These are phyloP conservation scores for Flaveria sonorensis DNA, from an alignment of 129 eudicot genomes.

Conservation along the genomic window DNA sequence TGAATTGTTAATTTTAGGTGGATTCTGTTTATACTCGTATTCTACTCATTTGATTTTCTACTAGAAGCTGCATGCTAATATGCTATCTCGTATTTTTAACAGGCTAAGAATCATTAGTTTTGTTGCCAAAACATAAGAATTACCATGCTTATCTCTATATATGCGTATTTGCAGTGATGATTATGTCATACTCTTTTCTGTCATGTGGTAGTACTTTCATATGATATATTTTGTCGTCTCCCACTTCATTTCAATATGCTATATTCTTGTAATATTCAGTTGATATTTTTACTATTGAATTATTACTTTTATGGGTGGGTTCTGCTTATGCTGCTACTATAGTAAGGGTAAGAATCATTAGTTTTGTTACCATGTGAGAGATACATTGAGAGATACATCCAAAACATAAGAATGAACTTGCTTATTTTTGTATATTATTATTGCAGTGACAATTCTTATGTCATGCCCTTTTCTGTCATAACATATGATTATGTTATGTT, in stretches of 20 bases:
- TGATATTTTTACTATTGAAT: too few species aligned
- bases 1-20: not conserved
- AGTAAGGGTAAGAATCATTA: not conserved
- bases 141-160: not conserved
- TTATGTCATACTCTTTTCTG: not conserved
- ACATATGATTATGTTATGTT: not conserved
- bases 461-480: not conserved
- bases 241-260: too few species aligned
- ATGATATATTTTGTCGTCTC: not conserved
- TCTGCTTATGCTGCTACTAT: not conserved
- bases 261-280: too few species aligned
- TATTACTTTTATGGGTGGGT: not conserved
- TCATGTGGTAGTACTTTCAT: not conserved
- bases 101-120: too few species aligned
- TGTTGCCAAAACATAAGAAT: not conserved
- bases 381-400: not conserved
- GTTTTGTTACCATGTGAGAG: slow-evolving; percentile 6
- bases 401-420: not conserved
- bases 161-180: not conserved
- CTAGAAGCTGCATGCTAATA: too few species aligned
- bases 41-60: too few species aligned
- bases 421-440: not conserved
- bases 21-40: not conserved
- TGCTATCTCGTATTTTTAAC: too few species aligned
- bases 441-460: not conserved